Evolutionary conservation across 306 rosid species (phyloP), one percentile per base, ranked within the genome.

Genomic region (Mucuna pruriens): DNA sequence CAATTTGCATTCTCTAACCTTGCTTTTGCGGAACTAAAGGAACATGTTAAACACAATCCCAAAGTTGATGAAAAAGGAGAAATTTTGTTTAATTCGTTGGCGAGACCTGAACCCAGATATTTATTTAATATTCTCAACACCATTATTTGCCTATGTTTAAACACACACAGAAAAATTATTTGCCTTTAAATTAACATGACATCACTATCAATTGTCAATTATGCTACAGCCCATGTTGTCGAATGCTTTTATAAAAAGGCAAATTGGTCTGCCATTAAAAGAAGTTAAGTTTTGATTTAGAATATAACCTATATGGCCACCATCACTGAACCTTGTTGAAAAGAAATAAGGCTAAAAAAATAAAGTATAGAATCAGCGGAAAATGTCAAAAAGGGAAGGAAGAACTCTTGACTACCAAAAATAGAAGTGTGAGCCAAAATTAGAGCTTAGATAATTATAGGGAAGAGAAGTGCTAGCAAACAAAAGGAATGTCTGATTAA

Each of bases 121-220:
- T 48, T 44, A 44, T 52, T 20, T 60, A 29, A 60, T n/a, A n/a
- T 25, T 22, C 46, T 62, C 4, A 19, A 19, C 23, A 76, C 4
- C 38, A 76, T 76, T 33, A 77, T 77, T 64, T 6, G 52, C 29
- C 51, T 15, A 7, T 20, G 63, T 58, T 23, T 25, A 25, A 54
- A 54, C 4, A 51, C n/a, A n/a, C 4, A 36, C 0, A 48, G 1
- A 7, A 7, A 19, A 54, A 49, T 5, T 48, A 73, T 63, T 69
- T 29, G 62, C 51, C 80, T 57, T 8, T 64, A 44, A 84, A 66
- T 58, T n/a, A n/a, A n/a, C 10, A 45, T 34, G 45, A 45, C n/a
- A 78, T 40, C 72, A 74, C 38, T 46, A 34, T 44, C 44, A 73
- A 57, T 44, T 63, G 83, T 78, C 86, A 84, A 84, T 78, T 72